A percentile compares a stretch with the other conserved stretches of the same genome.
Evolutionary conservation across 805 yeast species (phyloP).

Genomic region (Sugiyamaella smithiae): DNA sequence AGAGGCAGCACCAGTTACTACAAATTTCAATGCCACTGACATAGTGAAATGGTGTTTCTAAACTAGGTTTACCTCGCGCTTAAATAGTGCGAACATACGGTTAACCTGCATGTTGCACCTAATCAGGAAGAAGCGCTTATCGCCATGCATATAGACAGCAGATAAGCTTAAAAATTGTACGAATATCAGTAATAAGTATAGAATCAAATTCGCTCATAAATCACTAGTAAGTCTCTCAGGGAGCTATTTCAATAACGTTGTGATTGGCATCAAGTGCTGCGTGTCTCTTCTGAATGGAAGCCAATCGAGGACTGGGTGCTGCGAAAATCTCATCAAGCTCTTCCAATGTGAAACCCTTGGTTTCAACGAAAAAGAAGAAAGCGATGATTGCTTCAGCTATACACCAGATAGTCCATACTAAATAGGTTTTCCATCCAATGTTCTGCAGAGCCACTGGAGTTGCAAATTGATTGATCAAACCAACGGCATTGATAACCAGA

Average conservation of each 20-base stretch:
- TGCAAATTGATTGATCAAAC: conserved; percentile 29
- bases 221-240: too few species aligned
- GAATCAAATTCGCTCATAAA: too few species aligned
- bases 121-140: too few species aligned
- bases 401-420: conserved; percentile 35
- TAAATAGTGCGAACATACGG: too few species aligned
- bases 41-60: too few species aligned
- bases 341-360: conserved; percentile 75
- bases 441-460: conserved; percentile 33
- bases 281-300: conserved; percentile 11
- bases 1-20: neutral
- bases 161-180: too few species aligned
- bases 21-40: too few species aligned
- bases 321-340: conserved; percentile 63
- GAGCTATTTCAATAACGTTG: conserved; percentile 20
- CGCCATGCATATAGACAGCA: too few species aligned
- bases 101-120: too few species aligned
- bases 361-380: conserved; percentile 68
- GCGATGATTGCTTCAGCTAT: conserved; percentile 40
- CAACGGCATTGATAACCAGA: conserved; percentile 32
- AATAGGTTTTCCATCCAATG: conserved; percentile 35
- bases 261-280: conserved; percentile 8
- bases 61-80: too few species aligned
- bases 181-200: too few species aligned
- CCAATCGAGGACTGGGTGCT: conserved; percentile 20